Evolutionary conservation across 768 basidiomycete genomes (phyloP), one percentile per base, ranked within the genome.

Genomic region (Lactifluus piperatus): DNA sequence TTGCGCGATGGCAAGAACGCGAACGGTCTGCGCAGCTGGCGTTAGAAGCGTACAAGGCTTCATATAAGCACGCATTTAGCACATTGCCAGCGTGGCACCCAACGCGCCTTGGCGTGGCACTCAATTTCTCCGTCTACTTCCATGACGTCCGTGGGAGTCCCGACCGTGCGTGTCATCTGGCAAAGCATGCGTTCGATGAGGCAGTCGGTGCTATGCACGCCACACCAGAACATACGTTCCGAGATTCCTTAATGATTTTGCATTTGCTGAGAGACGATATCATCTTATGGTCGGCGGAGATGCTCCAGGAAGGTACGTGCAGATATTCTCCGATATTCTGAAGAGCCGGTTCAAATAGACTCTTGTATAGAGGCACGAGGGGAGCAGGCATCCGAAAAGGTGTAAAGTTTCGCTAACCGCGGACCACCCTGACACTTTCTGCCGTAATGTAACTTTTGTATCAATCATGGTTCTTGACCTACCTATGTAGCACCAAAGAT

Each of bases 51-150:
- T 90, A 94, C 79, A 91, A 88, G 76, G 74, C 79, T 58, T 90
- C 92, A 49, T 92, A 91, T 70, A 83, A 88, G 71, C 88, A 92
- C 65, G 91, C 91, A 37, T 69, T 81, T 55, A 78, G 79, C 57
- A 84, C 86, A 66, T 81, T 94, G 53, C 83, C 82, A 26, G 77
- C 85, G 6, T 82, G 86, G 49, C 88, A 94, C 73, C 91, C 92
- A 56, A 94, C 92, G 62, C 82, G 91, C 66, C 76, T 94, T 58
- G 92, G 91, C 36, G 76, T 94, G 51, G 91, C 91, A 34, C 78
- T 94, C 67, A 94, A 94, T 75, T 93, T 94, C 74, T 86, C 90
- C n/a, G 92, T 94, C 51, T 94, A 89, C 76, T 93, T 88, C 71
- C 91, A 91, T 70, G 86, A 94, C 70, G 89, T 93, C 67, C 79